Evolutionary conservation across 331 rosid species (phyloP).

Genomic region (Phaseolus coccineus): DNA sequence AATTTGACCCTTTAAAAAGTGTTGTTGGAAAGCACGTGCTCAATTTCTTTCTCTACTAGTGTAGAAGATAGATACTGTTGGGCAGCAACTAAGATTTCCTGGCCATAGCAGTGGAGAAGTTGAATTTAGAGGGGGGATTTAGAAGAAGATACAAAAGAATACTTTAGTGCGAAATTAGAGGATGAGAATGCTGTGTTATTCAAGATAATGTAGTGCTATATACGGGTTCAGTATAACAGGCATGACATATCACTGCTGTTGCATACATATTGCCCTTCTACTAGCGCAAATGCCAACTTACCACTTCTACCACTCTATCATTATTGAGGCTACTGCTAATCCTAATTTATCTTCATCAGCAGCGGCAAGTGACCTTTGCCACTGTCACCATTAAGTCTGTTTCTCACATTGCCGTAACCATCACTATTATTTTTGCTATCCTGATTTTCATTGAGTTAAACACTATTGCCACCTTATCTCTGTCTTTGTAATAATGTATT

Average conservation of each 20-base stretch:
- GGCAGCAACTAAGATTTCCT: neutral
- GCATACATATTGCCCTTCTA: conserved; percentile 1
- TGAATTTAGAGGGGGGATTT: neutral
- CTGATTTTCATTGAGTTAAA: neutral
- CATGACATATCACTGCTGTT: neutral
- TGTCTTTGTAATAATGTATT: neutral
- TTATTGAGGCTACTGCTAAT: neutral
- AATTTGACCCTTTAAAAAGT: too few species aligned
- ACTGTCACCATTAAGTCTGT: neutral
- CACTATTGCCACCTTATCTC: neutral
- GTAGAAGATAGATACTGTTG: too few species aligned
- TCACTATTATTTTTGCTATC: neutral
- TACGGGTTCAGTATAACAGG: neutral
- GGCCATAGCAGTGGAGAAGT: neutral
- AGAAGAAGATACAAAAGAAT: neutral
- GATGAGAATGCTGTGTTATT: neutral
- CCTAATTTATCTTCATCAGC: neutral
- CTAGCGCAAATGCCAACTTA: neutral
- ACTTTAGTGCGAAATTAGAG: neutral
- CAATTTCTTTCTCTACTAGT: too few species aligned
- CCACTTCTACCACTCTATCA: neutral
- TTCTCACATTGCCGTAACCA: neutral
- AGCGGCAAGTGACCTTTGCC: neutral
- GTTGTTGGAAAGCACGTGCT: too few species aligned
- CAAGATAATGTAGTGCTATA: neutral